These are phyloP conservation scores for Phytophthora europaea DNA, from an alignment of 352 stramenopile genomes.

Conservation along the genomic window DNA sequence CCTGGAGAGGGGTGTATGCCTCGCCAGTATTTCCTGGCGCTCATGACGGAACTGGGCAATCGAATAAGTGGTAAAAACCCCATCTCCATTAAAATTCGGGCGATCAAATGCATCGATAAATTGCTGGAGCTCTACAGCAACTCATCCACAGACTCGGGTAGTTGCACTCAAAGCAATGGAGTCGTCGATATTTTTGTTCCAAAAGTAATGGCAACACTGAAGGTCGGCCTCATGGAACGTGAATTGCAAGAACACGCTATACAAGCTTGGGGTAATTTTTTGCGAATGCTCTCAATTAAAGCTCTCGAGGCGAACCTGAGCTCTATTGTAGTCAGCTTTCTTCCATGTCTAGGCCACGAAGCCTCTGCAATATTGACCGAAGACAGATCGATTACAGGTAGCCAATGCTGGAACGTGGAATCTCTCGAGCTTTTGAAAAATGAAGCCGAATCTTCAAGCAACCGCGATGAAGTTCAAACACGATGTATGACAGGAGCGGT, in stretches of 20 bases:
- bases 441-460: slow-evolving; percentile 16
- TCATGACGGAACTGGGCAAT: slow-evolving; percentile 87
- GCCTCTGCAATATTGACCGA: slow-evolving; percentile 51
- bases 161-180: slow-evolving; percentile 41
- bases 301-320: slow-evolving; percentile 86
- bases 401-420: slow-evolving; percentile 57
- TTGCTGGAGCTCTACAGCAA: slow-evolving; percentile 74
- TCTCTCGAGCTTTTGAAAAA: slow-evolving; percentile 35
- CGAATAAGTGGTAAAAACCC: slow-evolving; percentile 61
- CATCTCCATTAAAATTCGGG: slow-evolving; percentile 56
- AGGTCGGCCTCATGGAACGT: slow-evolving; percentile 72
- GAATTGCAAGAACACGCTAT: slow-evolving; percentile 72
- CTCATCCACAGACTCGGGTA: slow-evolving; percentile 34
- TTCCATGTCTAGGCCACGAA: slow-evolving; percentile 77
- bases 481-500: slow-evolving; percentile 44
- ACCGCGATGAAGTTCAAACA: slow-evolving; percentile 19
- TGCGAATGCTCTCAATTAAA: slow-evolving; percentile 84
- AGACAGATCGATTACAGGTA: slow-evolving; percentile 27
- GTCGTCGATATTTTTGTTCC: slow-evolving; percentile 86
- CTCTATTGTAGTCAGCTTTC: slow-evolving; percentile 89
- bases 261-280: slow-evolving; percentile 79
- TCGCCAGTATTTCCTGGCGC: slow-evolving; percentile 79
- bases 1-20: slow-evolving; percentile 63
- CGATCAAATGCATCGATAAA: slow-evolving; percentile 79
- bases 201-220: slow-evolving; percentile 92